Evolutionary conservation across 768 basidiomycete species (phyloP).

Genomic region (Amanita muscaria): DNA sequence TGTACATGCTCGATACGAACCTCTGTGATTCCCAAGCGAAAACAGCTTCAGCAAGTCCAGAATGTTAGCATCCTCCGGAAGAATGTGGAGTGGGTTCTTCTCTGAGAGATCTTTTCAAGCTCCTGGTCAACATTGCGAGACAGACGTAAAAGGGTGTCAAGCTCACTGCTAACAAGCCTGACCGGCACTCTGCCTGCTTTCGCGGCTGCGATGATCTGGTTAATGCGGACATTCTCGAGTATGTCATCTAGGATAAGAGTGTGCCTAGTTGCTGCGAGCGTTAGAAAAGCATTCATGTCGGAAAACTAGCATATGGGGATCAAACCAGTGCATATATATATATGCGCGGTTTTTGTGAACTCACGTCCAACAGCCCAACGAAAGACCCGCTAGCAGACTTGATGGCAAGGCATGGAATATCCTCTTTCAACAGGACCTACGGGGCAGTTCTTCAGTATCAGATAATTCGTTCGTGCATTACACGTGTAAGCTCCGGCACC

Average conservation of each 20-base stretch:
- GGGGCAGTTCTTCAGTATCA: not conserved
- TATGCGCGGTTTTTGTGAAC: constrained; percentile 18
- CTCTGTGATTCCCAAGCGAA: constrained; percentile 64
- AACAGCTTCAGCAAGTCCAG: constrained; percentile 58
- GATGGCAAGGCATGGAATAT: constrained; percentile 59
- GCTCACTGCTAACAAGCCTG: constrained; percentile 68
- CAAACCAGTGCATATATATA: constrained; percentile 1
- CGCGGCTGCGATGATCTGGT: constrained; percentile 68
- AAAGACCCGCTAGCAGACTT: constrained; percentile 26
- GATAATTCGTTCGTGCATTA: not conserved
- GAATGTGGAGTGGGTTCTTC: constrained; percentile 66
- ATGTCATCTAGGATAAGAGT: constrained; percentile 55
- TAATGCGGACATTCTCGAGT: constrained; percentile 47
- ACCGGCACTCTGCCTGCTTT: constrained; percentile 67
- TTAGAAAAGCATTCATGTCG: constrained; percentile 83
- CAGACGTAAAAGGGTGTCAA: not conserved
- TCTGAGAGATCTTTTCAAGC: constrained; percentile 62
- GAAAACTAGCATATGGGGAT: constrained; percentile 45
- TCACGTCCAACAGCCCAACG: constrained; percentile 69
- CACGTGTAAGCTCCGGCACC: no score
- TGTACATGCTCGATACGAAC: constrained; percentile 24
- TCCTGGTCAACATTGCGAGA: constrained; percentile 1
- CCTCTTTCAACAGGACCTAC: constrained; percentile 55
- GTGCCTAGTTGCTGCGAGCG: constrained; percentile 72
- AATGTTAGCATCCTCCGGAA: constrained; percentile 56